Percentiles rank a stretch among this genome's conserved stretches.
phyloP scores from a whole-genome alignment of 1,284 basidiomycete genomes.

The Ustilago bromivora region DNA sequence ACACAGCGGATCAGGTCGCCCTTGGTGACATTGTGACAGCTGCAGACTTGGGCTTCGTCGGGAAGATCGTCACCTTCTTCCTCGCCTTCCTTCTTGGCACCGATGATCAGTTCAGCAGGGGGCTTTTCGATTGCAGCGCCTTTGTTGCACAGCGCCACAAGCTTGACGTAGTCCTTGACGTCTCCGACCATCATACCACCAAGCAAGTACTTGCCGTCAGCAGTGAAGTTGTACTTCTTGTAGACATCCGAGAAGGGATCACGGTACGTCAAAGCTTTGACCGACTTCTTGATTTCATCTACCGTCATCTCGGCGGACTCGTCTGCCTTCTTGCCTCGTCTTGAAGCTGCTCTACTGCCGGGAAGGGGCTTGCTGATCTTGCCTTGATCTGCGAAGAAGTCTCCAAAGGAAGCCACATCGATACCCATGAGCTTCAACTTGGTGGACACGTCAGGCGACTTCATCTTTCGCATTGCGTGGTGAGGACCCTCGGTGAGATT shows the following conservation, averaged over 20 bases:
- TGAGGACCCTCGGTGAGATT: slow-evolving; percentile 74
- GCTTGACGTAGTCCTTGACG: slow-evolving; percentile 78
- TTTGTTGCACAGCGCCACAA: slow-evolving; percentile 80
- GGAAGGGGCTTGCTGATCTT: slow-evolving; percentile 60
- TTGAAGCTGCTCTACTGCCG: slow-evolving; percentile 24
- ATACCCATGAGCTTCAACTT: slow-evolving; percentile 81
- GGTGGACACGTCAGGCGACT: slow-evolving; percentile 76
- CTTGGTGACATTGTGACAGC: slow-evolving; percentile 80
- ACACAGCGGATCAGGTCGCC: slow-evolving; percentile 75
- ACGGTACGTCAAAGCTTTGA: slow-evolving; percentile 78
- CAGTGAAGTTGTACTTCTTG: slow-evolving; percentile 83
- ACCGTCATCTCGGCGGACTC: slow-evolving; percentile 20
- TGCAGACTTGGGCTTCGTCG: slow-evolving; percentile 79
- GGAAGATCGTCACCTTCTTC: slow-evolving; percentile 78
- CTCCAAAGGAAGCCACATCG: slow-evolving; percentile 80
- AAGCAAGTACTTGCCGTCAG: slow-evolving; percentile 79
- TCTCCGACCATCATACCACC: slow-evolving; percentile 87
- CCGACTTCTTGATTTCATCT: slow-evolving; percentile 49
- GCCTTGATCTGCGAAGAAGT: slow-evolving; percentile 79
- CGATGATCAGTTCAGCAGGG: slow-evolving; percentile 78
- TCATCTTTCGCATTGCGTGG: slow-evolving; percentile 74
- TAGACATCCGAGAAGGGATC: slow-evolving; percentile 76
- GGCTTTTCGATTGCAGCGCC: slow-evolving; percentile 78
- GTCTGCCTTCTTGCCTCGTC: slow-evolving; percentile 15
- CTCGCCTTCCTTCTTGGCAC: slow-evolving; percentile 74